Evolutionary conservation across 106 monocot species (phyloP).

Genomic region (Apostasia ramifera): DNA sequence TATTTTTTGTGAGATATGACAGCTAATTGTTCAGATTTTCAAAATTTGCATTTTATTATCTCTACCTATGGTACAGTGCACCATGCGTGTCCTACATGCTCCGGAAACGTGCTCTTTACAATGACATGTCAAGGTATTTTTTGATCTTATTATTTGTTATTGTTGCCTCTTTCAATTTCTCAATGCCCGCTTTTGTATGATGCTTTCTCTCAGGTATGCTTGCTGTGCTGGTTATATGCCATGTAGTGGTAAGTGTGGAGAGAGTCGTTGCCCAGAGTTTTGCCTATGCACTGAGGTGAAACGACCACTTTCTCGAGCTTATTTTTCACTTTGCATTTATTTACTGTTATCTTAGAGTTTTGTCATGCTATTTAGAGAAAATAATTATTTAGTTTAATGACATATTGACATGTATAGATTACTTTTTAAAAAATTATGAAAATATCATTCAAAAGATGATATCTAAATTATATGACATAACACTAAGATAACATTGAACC

Average conservation of each 20-base stretch:
- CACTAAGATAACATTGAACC: too few relatives aligned
- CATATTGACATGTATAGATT: too few relatives aligned
- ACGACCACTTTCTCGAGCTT: neutral
- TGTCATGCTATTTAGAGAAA: too few relatives aligned
- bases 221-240: conserved; percentile 97
- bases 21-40: too few relatives aligned
- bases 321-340: too few relatives aligned
- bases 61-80: conserved; percentile 30
- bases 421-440: too few relatives aligned
- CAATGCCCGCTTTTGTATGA: neutral
- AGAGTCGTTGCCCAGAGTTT: conserved; percentile 76
- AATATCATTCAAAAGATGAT: too few relatives aligned
- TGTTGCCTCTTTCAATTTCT: conserved; percentile 2
- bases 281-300: conserved; percentile 89
- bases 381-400: too few relatives aligned
- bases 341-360: too few relatives aligned
- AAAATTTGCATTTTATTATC: too few relatives aligned
- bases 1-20: too few relatives aligned
- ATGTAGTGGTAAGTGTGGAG: conserved; percentile 92
- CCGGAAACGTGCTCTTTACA: conserved; percentile 93
- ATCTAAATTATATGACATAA: too few relatives aligned
- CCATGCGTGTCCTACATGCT: conserved; percentile 98
- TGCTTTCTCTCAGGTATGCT: conserved; percentile 44
- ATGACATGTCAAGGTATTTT: conserved; percentile 96
- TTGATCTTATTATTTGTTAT: neutral